Conservation (phyloP, 352 stramenopile genomes). For the Globisporangium nagaii region DNA sequence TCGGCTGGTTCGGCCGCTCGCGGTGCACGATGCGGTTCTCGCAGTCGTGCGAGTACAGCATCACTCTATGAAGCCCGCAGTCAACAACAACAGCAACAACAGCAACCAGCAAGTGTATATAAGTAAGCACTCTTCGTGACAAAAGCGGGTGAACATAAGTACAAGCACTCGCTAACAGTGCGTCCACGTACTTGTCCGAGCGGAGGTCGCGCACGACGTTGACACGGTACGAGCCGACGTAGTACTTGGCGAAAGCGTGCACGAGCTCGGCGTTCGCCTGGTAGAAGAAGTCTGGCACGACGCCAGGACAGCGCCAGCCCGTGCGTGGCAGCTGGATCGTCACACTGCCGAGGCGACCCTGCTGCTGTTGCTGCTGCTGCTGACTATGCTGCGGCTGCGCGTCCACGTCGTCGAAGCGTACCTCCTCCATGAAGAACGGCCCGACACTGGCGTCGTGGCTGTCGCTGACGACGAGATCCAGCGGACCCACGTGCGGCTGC, state of each 20-base stretch:
- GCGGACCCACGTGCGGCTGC: not conserved
- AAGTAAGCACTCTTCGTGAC: too few relatives aligned
- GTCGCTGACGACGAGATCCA: slow-evolving; percentile 9
- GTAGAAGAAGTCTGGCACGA: slow-evolving; percentile 55
- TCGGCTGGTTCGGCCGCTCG: slow-evolving; percentile 31
- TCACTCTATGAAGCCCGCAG: slow-evolving; percentile 21
- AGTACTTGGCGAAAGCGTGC: slow-evolving; percentile 63
- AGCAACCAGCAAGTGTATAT: too few relatives aligned
- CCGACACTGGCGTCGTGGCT: not conserved
- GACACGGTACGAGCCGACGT: slow-evolving; percentile 51
- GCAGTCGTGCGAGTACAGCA: slow-evolving; percentile 68
- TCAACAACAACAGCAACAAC: not conserved
- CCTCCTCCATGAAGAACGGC: slow-evolving; percentile 26
- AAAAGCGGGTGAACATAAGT: too few relatives aligned
- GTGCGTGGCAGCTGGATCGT: slow-evolving; percentile 40
- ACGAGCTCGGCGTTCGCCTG: slow-evolving; percentile 40
- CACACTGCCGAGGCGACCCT: not conserved
- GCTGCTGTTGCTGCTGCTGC: not conserved
- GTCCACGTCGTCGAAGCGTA: slow-evolving; percentile 13
- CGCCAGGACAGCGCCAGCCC: slow-evolving; percentile 53
- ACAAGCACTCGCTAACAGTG: slow-evolving; percentile 5
- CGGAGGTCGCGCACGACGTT: slow-evolving; percentile 63
- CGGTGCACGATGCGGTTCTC: slow-evolving; percentile 52
- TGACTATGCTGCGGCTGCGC: not conserved
- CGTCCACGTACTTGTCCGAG: slow-evolving; percentile 41